Evolutionary conservation across 2,329 filamentous ascomycete species (phyloP), one percentile per base, ranked within the genome.

Genomic region (Epichloe festucae): DNA sequence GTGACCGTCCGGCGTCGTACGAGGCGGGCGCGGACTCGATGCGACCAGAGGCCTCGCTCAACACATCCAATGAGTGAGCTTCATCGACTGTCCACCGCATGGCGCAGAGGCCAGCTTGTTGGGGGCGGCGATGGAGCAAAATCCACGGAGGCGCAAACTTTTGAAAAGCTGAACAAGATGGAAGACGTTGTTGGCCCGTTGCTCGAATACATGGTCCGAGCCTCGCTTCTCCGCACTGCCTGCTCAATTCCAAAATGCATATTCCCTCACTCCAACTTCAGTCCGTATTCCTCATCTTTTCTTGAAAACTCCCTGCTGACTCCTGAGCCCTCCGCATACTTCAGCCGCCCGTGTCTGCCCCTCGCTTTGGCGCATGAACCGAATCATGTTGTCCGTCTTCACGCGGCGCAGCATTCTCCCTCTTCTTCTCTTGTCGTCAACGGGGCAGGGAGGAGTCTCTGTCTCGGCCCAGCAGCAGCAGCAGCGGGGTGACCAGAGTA

Each of bases 401-500:
- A 31, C 7, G 3, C 19, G 31, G 34, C 31, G 12, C 31, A 39
- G 19, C 34, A 15, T 42, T 14, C 34, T 50, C 2, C 12, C 31
- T 38, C 7, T 31, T 14, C 19, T 45, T 2, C 34, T 45, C 4
- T 15, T 50, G 12, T 31, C 21, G 21, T 27, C 27, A 4, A 21
- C 15, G 5, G 39, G 23, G 11, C 38, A 14, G 19, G 19, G 8
- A 19, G 7, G 47, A 40, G 31, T 42, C 31, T 31, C 31, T 3
- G 52, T 41, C 15, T 17, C 14, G 21, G 46, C 49, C 15, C 46
- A 36, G 45, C 11, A 46, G 8, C 23, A 23, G 34, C 46, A 17
- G 17, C 17, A 46, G 8, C 23, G 39, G 35, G 46, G 50, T 31
- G 44, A 38, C 27, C 51, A 50, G 23, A 59, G 60, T 36, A 60